Conservation (phyloP, 2,329 filamentous ascomycete species). For the Pseudogymnoascus sp. region DNA sequence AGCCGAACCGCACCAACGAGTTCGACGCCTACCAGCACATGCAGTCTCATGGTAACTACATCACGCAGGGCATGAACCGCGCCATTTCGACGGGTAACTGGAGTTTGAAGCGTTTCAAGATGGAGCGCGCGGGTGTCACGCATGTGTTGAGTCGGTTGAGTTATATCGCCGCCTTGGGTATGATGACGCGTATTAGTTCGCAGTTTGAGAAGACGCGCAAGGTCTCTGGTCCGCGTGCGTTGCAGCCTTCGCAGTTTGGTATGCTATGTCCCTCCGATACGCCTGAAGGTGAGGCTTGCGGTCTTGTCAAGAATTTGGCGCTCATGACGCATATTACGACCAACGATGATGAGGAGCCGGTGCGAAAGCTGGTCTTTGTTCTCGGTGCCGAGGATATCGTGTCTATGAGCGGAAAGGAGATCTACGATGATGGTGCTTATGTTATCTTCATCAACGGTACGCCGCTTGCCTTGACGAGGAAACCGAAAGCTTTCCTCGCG, state of each 20-base stretch:
- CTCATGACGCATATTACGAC: slow-evolving; percentile 99
- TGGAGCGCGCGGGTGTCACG: slow-evolving; percentile 95
- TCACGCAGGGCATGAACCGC: slow-evolving; percentile 88
- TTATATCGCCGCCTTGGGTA: slow-evolving; percentile 92
- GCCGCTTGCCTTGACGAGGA: slow-evolving; percentile 77
- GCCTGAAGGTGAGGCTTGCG: slow-evolving; percentile 96
- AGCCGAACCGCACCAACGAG: slow-evolving; percentile 79
- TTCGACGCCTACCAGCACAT: slow-evolving; percentile 85
- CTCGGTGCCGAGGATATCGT: slow-evolving; percentile 80
- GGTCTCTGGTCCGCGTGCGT: slow-evolving; percentile 86
- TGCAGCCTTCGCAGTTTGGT: slow-evolving; percentile 96
- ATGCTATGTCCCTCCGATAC: slow-evolving; percentile 98
- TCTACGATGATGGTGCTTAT: slow-evolving; percentile 78
- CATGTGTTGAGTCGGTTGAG: slow-evolving; percentile 92
- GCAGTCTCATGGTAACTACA: slow-evolving; percentile 75
- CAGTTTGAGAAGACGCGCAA: slow-evolving; percentile 99
- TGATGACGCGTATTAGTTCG: slow-evolving; percentile 99
- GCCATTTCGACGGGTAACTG: slow-evolving; percentile 97
- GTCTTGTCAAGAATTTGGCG: slow-evolving; percentile 94
- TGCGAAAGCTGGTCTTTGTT: slow-evolving; percentile 78
- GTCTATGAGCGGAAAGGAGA: slow-evolving; percentile 74
- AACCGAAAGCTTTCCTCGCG: slow-evolving; percentile 79
- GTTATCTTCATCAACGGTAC: slow-evolving; percentile 95
- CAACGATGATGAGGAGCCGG: slow-evolving; percentile 85
- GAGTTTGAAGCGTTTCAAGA: slow-evolving; percentile 96